Evolutionary conservation across 2,329 filamentous ascomycete species (phyloP).

Genomic region (Cryphonectria nitschkei): DNA sequence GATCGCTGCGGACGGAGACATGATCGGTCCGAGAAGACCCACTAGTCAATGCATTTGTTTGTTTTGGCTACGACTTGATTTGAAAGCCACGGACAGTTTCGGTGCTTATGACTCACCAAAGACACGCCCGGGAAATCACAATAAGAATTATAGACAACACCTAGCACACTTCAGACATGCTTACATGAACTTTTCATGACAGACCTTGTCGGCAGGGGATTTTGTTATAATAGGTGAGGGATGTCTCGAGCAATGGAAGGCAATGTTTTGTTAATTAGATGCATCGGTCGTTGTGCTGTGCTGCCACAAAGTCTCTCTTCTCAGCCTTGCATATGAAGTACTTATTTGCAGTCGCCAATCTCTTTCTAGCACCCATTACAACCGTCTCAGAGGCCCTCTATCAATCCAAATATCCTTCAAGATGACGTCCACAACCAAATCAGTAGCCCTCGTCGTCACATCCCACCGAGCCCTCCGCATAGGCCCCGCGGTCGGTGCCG

Average conservation of each 20-base stretch:
- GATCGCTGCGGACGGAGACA: too few species aligned
- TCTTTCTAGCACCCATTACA: not conserved
- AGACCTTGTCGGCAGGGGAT: not conserved
- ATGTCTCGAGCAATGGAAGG: not conserved
- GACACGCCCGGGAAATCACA: not conserved
- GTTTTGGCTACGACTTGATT: not conserved
- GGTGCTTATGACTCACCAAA: not conserved
- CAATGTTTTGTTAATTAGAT: not conserved
- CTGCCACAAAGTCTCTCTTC: too few species aligned
- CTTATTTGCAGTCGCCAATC: not conserved
- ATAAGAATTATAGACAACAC: not conserved
- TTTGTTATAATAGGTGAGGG: not conserved
- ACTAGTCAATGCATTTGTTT: not conserved
- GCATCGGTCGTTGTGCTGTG: not conserved
- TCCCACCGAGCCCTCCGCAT: slow-evolving; percentile 16
- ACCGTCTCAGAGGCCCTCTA: not conserved
- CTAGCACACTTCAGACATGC: not conserved
- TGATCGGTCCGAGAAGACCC: not conserved
- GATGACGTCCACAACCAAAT: slow-evolving; percentile 11
- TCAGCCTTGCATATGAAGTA: not conserved
- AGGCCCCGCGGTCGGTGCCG: slow-evolving; percentile 10
- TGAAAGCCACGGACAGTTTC: not conserved
- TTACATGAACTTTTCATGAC: not conserved
- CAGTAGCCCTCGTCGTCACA: slow-evolving; percentile 16
- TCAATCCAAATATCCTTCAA: not conserved